Conservation (phyloP, 208 protist species). For the Leishmania mexicana region DNA sequence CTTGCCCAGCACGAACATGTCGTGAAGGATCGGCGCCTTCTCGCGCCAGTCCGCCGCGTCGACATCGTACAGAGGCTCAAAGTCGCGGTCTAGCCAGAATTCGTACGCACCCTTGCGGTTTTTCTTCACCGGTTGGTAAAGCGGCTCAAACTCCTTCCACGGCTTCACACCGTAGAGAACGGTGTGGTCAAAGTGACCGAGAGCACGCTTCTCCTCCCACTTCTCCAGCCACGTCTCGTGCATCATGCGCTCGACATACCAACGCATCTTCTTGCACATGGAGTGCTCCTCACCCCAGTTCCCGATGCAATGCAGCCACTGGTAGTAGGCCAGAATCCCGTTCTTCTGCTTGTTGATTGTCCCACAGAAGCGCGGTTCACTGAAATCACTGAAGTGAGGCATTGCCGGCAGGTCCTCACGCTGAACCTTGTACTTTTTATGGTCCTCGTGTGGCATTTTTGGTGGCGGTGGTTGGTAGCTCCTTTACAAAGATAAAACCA, state of each 20-base stretch:
- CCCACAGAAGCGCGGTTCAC: conserved; percentile 74
- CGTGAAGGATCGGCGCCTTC: conserved; percentile 87
- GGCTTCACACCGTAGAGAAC: conserved; percentile 87
- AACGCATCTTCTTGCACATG: conserved; percentile 93
- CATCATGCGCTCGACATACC: conserved; percentile 92
- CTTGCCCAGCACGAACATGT: conserved; percentile 90
- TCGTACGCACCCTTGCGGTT: conserved; percentile 91
- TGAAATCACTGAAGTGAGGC: conserved; percentile 89
- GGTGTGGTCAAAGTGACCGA: conserved; percentile 90
- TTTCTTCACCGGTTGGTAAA: conserved; percentile 90
- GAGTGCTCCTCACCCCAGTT: conserved; percentile 93
- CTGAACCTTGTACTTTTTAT: conserved; percentile 87
- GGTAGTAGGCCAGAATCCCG: conserved; percentile 90
- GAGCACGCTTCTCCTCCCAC: conserved; percentile 88
- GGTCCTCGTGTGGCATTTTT: conserved; percentile 83
- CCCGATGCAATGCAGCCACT: conserved; percentile 92
- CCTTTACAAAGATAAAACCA: neutral
- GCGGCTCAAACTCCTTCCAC: conserved; percentile 90
- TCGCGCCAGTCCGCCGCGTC: conserved; percentile 83
- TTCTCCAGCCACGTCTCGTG: conserved; percentile 88
- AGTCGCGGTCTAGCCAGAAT: conserved; percentile 88
- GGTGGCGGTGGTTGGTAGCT: no score
- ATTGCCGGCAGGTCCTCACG: conserved; percentile 79
- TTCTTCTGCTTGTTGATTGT: conserved; percentile 87
- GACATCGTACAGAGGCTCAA: conserved; percentile 82